Evolutionary conservation across 164 flowering plant species (phyloP), one percentile per base, ranked within the genome.

Genomic region (Magnolia officinalis): DNA sequence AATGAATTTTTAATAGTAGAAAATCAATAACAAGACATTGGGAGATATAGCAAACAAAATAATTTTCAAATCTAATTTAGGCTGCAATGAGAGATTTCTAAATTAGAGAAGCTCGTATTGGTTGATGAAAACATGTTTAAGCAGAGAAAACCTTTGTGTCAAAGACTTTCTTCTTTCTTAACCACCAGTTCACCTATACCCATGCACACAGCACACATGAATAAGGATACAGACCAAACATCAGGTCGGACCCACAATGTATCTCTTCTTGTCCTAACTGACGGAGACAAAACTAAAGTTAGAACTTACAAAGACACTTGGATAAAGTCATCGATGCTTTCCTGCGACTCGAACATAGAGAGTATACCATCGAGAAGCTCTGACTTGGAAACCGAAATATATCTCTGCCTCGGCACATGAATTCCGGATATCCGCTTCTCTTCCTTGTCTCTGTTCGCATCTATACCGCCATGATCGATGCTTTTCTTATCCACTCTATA

Each of bases 381-480:
- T 0, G 88, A 72, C 80, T 95, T 95, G 6, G 98, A 83, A 75
- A 89, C 87, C 0, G 89, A 77, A 21, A 95, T 91, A 81, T 88
- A 81, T 71, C 78, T 88, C 82, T 86, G 92, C 64, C 96, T 86
- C 7, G 95, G 90, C 23, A 95, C 97, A 63, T 79, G 84, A 80
- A 95, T 86, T 74, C 88, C 90, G 31, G 81, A 78, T 59, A 81
- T 80, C 4, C 76, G 70, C 55, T 65, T 76, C 71, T 74, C 78
- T 20, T 77, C 77, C 5, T 71, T n/a, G 0, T 10, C 71, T 19
- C 18, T 72, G n/a, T 72, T 63, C 59, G 59, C 74, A 18, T 74
- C 72, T 37, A 2, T 21, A 21, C 2, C 37, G 20, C 19, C 29
- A 14, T 11, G 37, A 23, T 26, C 37, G 21, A 63, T 79, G 14